Percentiles rank a stretch among this genome's conserved stretches.
These are phyloP conservation scores for Neospermospora avenae DNA, from an alignment of 2,329 filamentous ascomycete species.

Conservation along the genomic window DNA sequence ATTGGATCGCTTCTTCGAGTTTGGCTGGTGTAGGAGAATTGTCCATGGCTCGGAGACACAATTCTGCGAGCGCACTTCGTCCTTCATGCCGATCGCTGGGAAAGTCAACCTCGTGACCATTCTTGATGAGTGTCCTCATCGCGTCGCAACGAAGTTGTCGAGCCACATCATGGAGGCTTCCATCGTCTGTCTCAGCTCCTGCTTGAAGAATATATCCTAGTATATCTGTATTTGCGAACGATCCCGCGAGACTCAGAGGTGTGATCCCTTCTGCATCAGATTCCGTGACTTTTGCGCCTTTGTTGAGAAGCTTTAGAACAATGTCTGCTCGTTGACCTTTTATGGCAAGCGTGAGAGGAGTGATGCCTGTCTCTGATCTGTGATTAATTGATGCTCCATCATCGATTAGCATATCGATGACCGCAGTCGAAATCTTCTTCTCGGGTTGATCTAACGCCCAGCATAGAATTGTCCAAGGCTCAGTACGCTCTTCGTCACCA, in stretches of 20 bases:
- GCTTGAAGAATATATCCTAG: slow-evolving; percentile 18
- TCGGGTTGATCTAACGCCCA: slow-evolving; percentile 64
- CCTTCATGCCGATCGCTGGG: slow-evolving; percentile 61
- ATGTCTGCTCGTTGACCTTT: slow-evolving; percentile 16
- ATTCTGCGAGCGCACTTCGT: slow-evolving; percentile 60
- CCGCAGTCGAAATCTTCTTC: slow-evolving; percentile 56
- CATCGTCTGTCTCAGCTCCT: slow-evolving; percentile 39
- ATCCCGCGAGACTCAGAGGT: slow-evolving; percentile 51
- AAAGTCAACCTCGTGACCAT: slow-evolving; percentile 62
- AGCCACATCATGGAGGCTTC: slow-evolving; percentile 64
- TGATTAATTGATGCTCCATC: slow-evolving; percentile 31
- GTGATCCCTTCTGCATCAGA: slow-evolving; percentile 57
- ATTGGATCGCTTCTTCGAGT: slow-evolving; percentile 49
- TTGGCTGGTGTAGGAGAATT: slow-evolving; percentile 29
- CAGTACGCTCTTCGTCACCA: slow-evolving; percentile 28
- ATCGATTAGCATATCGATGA: slow-evolving; percentile 56
- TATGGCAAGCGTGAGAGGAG: slow-evolving; percentile 18
- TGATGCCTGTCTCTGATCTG: slow-evolving; percentile 13
- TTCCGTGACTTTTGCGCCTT: slow-evolving; percentile 58
- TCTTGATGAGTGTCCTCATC: slow-evolving; percentile 54
- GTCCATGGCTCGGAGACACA: slow-evolving; percentile 50
- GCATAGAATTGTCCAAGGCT: slow-evolving; percentile 54
- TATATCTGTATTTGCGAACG: slow-evolving; percentile 12
- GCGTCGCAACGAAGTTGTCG: slow-evolving; percentile 54
- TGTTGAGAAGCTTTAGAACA: slow-evolving; percentile 46